Evolutionary conservation across 2,329 filamentous ascomycete species (phyloP).

Genomic region (Phialophora tarda): DNA sequence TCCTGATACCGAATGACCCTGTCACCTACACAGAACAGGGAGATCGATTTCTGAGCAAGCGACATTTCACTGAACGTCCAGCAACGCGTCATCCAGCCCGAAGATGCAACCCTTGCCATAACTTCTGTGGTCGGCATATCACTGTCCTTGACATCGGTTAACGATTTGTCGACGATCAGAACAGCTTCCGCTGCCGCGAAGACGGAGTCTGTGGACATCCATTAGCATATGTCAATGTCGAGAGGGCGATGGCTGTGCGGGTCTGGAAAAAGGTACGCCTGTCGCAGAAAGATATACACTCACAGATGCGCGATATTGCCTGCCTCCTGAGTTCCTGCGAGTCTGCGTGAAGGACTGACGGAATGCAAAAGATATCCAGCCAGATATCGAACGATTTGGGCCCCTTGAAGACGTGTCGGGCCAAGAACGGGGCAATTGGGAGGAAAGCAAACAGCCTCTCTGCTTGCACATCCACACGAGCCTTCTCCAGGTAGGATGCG

Average conservation of each 20-base stretch:
- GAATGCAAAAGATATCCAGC: constrained; percentile 17
- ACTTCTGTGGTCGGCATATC: constrained; percentile 13
- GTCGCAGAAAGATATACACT: not conserved
- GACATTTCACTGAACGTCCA: constrained; percentile 15
- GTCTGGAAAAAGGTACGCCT: not conserved
- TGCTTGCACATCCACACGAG: not conserved
- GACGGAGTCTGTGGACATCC: not conserved
- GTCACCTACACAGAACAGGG: not conserved
- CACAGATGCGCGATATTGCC: constrained; percentile 10
- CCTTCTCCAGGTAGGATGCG: not conserved
- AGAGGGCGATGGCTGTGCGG: not conserved
- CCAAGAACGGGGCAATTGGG: not conserved
- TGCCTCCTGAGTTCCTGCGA: constrained; percentile 8
- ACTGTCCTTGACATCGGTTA: not conserved
- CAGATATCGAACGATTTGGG: constrained; percentile 17
- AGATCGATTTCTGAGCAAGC: not conserved
- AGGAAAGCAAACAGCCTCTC: not conserved
- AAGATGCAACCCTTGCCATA: constrained; percentile 16
- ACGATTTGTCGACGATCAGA: not conserved
- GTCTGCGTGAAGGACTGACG: constrained; percentile 7
- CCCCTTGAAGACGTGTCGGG: constrained; percentile 25
- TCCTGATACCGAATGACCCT: not conserved
- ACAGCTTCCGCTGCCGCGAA: not conserved
- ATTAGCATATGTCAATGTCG: not conserved
- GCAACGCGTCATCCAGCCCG: constrained; percentile 18